Base-by-base conservation (phyloP, 2,329 filamentous ascomycete species). In the Calcarisporium arbuscula region DNA sequence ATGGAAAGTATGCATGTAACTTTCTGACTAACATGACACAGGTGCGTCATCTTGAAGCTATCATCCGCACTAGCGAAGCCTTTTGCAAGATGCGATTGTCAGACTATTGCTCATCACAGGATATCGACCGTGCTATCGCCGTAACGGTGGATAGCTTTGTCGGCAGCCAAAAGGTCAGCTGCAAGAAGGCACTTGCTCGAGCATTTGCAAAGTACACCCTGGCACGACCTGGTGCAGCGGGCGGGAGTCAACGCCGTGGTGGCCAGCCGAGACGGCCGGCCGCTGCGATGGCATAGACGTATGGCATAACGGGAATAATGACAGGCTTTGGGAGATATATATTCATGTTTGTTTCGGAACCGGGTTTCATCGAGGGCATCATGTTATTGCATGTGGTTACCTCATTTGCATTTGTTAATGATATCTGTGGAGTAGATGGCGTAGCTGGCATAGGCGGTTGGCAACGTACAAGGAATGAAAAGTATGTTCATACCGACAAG, bases 31-130 rank as follows among this genome's bases (percentile, higher is more conserved):
- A 23, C n/a, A 11, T 19, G 28, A 26, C 14, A 1, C 11, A 95
- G 88, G 86, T 95, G 45, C 89, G 92, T 68, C 92, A 98, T 66
- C 70, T 98, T 21, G 92, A 98, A 72, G 90, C 90, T 43, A 95
- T 96, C 53, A 94, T 98, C 67, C 86, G 92, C 54, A 94, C 94
- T 53, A 82, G 81, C 38, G 92, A 98, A 60, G 68, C 89, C 1
- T 98, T 98, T 65, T 94, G 85, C 62, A 90, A 94, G 54, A 98
- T 98, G 92, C 83, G 92, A 11, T 70, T 98, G n/a, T 92, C 85
- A 0, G 92, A 98, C 47, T 96, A 95, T 67, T 95, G 90, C 61
- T 82, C 83, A 6, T 66, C 84, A 2, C 77, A 84, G 40, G 92
- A 98, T 54, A 95, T 98, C 49, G 92, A 98, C 61, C 86, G 92